Conservation (phyloP, 441 rosid species). For the Kokia cookei region DNA sequence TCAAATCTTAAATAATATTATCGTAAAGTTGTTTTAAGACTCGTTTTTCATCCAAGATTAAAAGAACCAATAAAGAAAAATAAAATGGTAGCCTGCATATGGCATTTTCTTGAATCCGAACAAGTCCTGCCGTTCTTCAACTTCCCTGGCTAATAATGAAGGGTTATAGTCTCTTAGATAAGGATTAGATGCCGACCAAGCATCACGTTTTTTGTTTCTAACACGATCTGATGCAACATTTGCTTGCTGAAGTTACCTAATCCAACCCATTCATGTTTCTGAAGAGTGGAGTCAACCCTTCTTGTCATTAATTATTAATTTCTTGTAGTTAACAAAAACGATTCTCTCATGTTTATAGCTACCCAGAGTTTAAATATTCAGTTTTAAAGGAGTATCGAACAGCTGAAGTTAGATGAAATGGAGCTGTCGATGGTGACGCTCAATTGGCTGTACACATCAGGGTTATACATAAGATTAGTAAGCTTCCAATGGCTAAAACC, state of each 20-base stretch:
- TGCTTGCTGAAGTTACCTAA: conserved; percentile 33
- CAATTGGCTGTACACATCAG: background rate
- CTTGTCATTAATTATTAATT: background rate
- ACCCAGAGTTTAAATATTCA: background rate
- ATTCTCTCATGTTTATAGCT: background rate
- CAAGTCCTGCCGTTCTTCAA: background rate
- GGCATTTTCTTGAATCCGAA: background rate
- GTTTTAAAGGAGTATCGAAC: conserved; percentile 1
- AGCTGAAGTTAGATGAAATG: conserved; percentile 33
- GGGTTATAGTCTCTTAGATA: background rate
- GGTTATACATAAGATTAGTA: background rate
- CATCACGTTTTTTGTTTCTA: conserved; percentile 28
- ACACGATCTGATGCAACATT: conserved; percentile 24
- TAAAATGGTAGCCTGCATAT: background rate
- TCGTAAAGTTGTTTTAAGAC: background rate
- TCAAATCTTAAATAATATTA: background rate
- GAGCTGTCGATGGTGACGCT: conserved; percentile 47
- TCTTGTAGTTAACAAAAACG: background rate
- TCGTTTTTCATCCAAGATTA: background rate
- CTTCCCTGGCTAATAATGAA: background rate
- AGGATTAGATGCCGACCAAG: conserved; percentile 49
- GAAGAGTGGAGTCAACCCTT: conserved; percentile 7
- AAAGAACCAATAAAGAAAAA: background rate
- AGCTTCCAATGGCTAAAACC: background rate
- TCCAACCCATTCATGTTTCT: conserved; percentile 1